Evolutionary conservation across 148 eudicot genomes (phyloP), one percentile per base, ranked within the genome.

Genomic region (Chenopodium suecicum): DNA sequence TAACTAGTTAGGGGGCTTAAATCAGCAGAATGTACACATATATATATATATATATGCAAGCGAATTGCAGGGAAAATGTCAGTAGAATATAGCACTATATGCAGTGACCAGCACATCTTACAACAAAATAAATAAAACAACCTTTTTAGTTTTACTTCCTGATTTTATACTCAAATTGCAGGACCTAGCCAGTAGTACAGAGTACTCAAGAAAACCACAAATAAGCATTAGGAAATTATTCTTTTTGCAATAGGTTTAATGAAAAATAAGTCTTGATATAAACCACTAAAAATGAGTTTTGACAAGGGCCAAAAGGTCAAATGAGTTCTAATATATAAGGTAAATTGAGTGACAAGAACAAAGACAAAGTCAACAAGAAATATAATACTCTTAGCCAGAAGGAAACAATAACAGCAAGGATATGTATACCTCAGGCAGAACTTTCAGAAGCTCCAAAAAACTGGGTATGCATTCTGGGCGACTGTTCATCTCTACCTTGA

Each of bases 401-500:
- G 27, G n/a, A 62, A 73, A 63, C 74, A 47, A 4, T 63, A 56
- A 50, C 52, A 41, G n/a, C 37, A 31, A n/a, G 58, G 58, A 63
- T 13, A 70, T 48, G 64, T 47, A 70, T 91, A 96, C 99, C 99
- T 96, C 99, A 54, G 99, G 99, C 79, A 96, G 87, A 62, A 96
- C 99, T 87, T 90, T 91, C 44, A 96, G 92, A 62, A 96, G 95
- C 85, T 96, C 99, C 79, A 96, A 87, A 85, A 96, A 96, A 86
- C 99, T 91, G 56, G 92, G 93, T 81, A 96, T 85, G 84, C 88
- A 89, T 85, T 96, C 99, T 47, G 91, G 91, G 87, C 85, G 93
- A 68, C 94, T 87, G 73, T 90, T 94, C 92, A 96, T 94, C 89
- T 92, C 91, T 82, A 88, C 91, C 86, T 93, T 91, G 17, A 94